A percentile compares a stretch with the other conserved stretches of the same genome.
These are phyloP conservation scores for Globisporangium nunn DNA, from an alignment of 352 stramenopile genomes.

Conservation along the genomic window DNA sequence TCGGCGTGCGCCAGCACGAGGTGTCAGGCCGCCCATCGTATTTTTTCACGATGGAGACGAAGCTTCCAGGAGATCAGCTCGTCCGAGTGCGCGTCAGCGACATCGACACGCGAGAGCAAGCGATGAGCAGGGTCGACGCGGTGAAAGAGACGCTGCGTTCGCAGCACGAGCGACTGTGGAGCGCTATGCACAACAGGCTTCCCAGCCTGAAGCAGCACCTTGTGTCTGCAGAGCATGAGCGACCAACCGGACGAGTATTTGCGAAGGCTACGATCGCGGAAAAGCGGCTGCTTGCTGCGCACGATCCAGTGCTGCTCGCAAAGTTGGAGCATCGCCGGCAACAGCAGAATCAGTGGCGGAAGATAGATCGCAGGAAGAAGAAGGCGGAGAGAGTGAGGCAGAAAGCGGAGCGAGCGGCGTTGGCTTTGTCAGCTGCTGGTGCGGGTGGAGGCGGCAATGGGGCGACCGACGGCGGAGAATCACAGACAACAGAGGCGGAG, in stretches of 20 bases:
- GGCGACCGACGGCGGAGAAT: too few species aligned
- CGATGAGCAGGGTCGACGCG: constrained; percentile 5
- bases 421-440: not conserved
- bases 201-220: constrained; percentile 2
- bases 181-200: not conserved
- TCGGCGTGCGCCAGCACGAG: constrained; percentile 9
- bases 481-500: not conserved
- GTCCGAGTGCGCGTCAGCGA: constrained; percentile 10
- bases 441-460: not conserved
- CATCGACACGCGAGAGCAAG: constrained; percentile 14
- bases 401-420: not conserved
- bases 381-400: not conserved
- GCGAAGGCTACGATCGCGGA: not conserved
- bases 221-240: constrained; percentile 3
- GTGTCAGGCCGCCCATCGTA: constrained; percentile 9
- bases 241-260: not conserved
- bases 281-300: not conserved
- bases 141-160: constrained; percentile 8
- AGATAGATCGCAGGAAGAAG: not conserved
- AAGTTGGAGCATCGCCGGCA: not conserved
- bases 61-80: constrained; percentile 7
- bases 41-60: constrained; percentile 7
- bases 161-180: constrained; percentile 7
- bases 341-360: not conserved
- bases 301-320: not conserved